These are phyloP conservation scores for Reutealis trisperma DNA, from an alignment of 345 rosid genomes.

Conservation along the genomic window DNA sequence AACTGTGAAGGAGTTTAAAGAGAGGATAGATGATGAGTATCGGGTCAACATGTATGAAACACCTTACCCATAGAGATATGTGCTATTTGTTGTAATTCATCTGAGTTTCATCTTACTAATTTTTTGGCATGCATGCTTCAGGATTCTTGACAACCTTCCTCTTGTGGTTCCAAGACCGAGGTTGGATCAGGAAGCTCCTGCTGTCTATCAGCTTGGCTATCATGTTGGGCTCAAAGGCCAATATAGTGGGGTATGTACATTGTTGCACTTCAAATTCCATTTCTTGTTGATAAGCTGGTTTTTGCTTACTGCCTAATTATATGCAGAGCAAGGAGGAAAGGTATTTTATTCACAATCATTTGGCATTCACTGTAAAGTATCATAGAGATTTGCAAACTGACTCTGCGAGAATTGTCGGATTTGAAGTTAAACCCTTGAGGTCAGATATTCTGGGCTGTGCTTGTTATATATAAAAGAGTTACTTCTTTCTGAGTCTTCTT, in stretches of 20 bases:
- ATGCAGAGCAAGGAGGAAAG: conserved; percentile 82
- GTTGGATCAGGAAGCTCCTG: conserved; percentile 63
- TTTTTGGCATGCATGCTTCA: conserved; percentile 37
- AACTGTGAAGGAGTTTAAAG: conserved; percentile 65
- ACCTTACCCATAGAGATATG: background rate
- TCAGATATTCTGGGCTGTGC: conserved; percentile 25
- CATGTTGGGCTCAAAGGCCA: conserved; percentile 93
- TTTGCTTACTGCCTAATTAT: conserved; percentile 22
- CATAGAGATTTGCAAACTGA: conserved; percentile 76
- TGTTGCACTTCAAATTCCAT: conserved; percentile 16
- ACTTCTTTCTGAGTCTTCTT: background rate
- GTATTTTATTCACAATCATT: conserved; percentile 87
- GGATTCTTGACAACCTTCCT: conserved; percentile 98
- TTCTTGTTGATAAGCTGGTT: conserved; percentile 2
- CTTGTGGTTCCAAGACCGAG: conserved; percentile 80
- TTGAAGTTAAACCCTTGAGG: conserved; percentile 96
- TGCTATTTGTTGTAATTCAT: background rate
- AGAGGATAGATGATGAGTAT: conserved; percentile 91
- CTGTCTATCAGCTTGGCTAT: conserved; percentile 84
- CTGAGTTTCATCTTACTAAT: conserved; percentile 22
- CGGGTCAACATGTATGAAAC: conserved; percentile 82
- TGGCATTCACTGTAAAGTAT: conserved; percentile 82
- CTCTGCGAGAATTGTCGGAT: conserved; percentile 90
- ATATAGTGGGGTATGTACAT: conserved; percentile 70
- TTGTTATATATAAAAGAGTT: conserved; percentile 5